A percentile compares a stretch with the other conserved stretches of the same genome.
Conservation (phyloP, 805 yeast genomes). For the Cyberlindnera subsufficiens region DNA sequence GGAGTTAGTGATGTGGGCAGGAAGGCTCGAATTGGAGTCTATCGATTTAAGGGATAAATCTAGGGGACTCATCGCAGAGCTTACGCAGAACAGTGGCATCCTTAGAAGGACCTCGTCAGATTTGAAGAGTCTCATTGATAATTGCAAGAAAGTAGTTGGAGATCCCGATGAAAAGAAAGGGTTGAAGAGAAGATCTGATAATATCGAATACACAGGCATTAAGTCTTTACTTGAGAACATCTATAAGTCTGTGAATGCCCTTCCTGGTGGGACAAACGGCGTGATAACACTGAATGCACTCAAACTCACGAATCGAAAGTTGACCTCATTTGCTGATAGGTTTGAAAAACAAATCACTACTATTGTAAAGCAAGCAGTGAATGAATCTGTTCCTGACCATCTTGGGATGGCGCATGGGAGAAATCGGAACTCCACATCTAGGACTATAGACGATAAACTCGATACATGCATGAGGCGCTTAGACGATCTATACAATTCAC, state of each 20-base stretch:
- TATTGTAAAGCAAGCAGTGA: background rate
- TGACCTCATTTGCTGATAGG: background rate
- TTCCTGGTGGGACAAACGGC: conserved; percentile 1
- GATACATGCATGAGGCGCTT: conserved; percentile 2
- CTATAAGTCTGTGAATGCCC: background rate
- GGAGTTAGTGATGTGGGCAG: conserved; percentile 42
- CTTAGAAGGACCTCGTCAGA: conserved; percentile 3
- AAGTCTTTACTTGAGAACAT: background rate
- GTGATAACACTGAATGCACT: background rate
- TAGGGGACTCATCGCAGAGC: conserved; percentile 10
- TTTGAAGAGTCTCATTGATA: background rate
- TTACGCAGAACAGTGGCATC: conserved; percentile 10
- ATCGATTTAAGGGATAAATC: conserved; percentile 34
- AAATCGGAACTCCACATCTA: too few species aligned
- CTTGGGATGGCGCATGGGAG: too few species aligned
- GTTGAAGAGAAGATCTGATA: background rate
- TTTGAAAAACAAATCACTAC: background rate
- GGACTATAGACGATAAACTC: conserved; percentile 1
- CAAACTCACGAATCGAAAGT: background rate
- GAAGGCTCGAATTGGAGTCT: conserved; percentile 43
- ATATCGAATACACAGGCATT: background rate
- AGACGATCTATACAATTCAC: conserved; percentile 4
- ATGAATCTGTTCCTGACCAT: background rate
- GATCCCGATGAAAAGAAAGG: background rate
- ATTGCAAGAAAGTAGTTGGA: background rate